These are phyloP conservation scores for Mortierella claussenii DNA, from an alignment of 192 early-diverging fungal species.

Conservation along the genomic window DNA sequence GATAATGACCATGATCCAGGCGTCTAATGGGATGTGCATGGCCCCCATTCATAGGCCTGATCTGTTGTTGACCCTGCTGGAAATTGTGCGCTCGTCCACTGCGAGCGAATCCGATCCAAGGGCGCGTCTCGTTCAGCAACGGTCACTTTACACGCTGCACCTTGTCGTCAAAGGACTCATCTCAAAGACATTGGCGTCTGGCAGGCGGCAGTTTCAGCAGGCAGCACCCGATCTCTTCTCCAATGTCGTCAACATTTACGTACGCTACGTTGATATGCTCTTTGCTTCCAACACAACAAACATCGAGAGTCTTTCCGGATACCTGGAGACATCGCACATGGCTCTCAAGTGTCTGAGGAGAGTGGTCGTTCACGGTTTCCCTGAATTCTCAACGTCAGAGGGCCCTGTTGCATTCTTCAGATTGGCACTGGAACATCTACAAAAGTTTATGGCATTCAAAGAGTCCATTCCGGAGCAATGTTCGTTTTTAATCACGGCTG, in stretches of 20 bases:
- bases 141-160: constrained; percentile 78
- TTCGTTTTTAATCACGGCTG: constrained; percentile 38
- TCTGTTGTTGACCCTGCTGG: constrained; percentile 63
- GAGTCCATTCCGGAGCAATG: constrained; percentile 53
- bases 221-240: constrained; percentile 80
- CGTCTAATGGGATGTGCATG: too few relatives aligned
- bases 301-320: constrained; percentile 47
- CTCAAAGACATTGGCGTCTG: constrained; percentile 70
- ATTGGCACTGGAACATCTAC: constrained; percentile 62
- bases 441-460: constrained; percentile 59
- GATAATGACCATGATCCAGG: too few relatives aligned
- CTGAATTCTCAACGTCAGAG: constrained; percentile 65
- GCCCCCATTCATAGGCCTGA: constrained; percentile 70
- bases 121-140: constrained; percentile 68
- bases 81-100: constrained; percentile 64
- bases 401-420: constrained; percentile 65
- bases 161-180: constrained; percentile 80
- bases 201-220: constrained; percentile 68
- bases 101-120: constrained; percentile 34
- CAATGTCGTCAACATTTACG: constrained; percentile 73
- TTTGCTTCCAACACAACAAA: constrained; percentile 56
- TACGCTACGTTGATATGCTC: constrained; percentile 65
- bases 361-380: constrained; percentile 81
- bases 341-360: constrained; percentile 81
- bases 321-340: constrained; percentile 70